These are phyloP conservation scores for Solanum etuberosum DNA, from an alignment of 257 asterid genomes.

Conservation along the genomic window DNA sequence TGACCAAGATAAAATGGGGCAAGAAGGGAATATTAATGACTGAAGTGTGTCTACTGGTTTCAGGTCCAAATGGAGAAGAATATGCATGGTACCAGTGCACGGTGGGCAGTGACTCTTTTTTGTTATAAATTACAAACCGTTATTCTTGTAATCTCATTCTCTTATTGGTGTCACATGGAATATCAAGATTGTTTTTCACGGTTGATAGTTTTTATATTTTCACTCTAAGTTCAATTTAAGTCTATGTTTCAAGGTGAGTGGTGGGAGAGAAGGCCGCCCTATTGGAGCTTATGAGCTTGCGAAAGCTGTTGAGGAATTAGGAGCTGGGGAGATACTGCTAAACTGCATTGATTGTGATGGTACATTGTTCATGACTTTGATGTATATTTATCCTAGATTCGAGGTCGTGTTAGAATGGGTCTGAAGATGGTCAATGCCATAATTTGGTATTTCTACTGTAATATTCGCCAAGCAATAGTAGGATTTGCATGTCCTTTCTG, in stretches of 20 bases:
- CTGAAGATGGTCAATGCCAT: background rate
- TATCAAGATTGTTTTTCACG: background rate
- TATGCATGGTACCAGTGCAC: conserved; percentile 90
- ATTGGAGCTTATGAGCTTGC: conserved; percentile 98
- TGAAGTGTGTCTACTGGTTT: conserved; percentile 4
- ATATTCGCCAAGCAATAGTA: background rate
- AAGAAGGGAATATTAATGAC: background rate
- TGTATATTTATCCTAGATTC: background rate
- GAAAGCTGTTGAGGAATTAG: conserved; percentile 90
- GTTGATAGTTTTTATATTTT: background rate
- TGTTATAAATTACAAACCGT: background rate
- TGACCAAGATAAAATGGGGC: background rate
- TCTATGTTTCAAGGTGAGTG: conserved; percentile 50
- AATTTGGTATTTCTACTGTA: background rate
- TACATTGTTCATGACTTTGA: conserved; percentile 7
- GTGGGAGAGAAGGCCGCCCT: conserved; percentile 94
- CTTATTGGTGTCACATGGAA: background rate
- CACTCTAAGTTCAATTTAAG: background rate
- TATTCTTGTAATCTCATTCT: background rate
- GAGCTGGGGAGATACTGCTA: conserved; percentile 94
- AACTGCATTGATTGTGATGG: conserved; percentile 98
- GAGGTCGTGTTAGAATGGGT: background rate
- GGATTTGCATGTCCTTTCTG: background rate
- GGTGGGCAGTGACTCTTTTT: conserved; percentile 22
- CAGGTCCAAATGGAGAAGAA: conserved; percentile 84